Base-by-base conservation (phyloP, 352 stramenopile genomes). In the Phytophthora sp. region DNA sequence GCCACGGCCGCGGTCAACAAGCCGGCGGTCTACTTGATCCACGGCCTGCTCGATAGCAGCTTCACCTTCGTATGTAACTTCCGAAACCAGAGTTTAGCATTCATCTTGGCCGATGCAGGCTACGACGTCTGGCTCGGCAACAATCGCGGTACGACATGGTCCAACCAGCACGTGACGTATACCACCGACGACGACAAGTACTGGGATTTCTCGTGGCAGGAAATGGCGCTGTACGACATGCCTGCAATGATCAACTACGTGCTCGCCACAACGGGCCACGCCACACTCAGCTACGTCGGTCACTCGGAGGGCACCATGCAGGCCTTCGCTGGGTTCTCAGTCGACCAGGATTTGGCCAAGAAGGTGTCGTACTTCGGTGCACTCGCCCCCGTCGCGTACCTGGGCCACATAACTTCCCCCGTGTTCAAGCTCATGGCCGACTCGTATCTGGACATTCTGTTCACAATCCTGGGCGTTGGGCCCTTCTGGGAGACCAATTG, bases 111-210 rank as follows among this genome's bases (percentile, higher is more conserved):
- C 0, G 80, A 89, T 33, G 80, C 78, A 1, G 80, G 78, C 9
- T 89, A 86, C 51, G 80, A 89, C 42, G 80, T 89, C 49, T 89
- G 80, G 80, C 74, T 89, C 24, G 80, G 80, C 59, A 89, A 89
- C 66, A 89, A 89, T 57, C 80, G 80, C 52, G 80, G 80, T 46
- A 85, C 78, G 45, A 89, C 80, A 11, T 89, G 80, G 80, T 89
- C 80, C 12, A 76, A 79, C 53, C 53, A 77, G 46, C 80, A 89
- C 64, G 29, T 80, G 33, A 76, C 74, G 53, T 85, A 85, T 47
- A 66, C 71, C 11, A 74, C 63, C 7, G 63, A 66, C 31, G 75
- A 81, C 52, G 57, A 78, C n/a, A 63, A 69, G 52, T 89, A 86
- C 44, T 89, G 80, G 78, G 74, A 76, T 21, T 89, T 88, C 53